These are phyloP conservation scores for Collybia mongolica DNA, from an alignment of 768 basidiomycete species.

Conservation along the genomic window DNA sequence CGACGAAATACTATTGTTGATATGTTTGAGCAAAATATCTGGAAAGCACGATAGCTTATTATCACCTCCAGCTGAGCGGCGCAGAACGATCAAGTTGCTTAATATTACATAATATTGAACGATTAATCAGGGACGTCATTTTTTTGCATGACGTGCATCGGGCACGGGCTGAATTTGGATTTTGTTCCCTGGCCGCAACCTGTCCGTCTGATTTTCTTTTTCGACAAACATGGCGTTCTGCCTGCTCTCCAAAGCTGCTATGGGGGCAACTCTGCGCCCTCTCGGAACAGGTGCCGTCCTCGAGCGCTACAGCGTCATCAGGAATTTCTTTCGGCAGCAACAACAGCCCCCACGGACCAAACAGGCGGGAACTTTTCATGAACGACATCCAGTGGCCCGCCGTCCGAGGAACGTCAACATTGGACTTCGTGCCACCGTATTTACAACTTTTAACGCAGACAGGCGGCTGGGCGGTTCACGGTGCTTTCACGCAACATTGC, in stretches of 20 bases:
- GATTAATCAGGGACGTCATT: too few species aligned
- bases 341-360: conserved; percentile 1
- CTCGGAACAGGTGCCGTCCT: conserved; percentile 23
- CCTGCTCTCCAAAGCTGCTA: conserved; percentile 8
- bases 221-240: conserved; percentile 2
- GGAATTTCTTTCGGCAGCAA: conserved; percentile 52
- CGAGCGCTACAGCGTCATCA: conserved; percentile 60
- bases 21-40: too few species aligned
- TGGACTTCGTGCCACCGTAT: neutral
- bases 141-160: too few species aligned
- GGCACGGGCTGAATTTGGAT: too few species aligned
- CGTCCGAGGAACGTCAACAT: neutral
- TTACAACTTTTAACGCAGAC: neutral
- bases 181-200: neutral
- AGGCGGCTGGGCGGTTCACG: neutral
- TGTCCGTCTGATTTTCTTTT: neutral
- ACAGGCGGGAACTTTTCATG: too few species aligned
- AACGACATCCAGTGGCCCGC: too few species aligned
- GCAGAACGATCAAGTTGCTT: too few species aligned
- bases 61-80: too few species aligned
- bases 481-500: conserved; percentile 19
- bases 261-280: conserved; percentile 7
- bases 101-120: too few species aligned
- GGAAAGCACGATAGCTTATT: too few species aligned
- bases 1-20: too few species aligned